phyloP scores from a whole-genome alignment of 2,329 filamentous ascomycete genomes.

The Exserohilum rostratum region DNA sequence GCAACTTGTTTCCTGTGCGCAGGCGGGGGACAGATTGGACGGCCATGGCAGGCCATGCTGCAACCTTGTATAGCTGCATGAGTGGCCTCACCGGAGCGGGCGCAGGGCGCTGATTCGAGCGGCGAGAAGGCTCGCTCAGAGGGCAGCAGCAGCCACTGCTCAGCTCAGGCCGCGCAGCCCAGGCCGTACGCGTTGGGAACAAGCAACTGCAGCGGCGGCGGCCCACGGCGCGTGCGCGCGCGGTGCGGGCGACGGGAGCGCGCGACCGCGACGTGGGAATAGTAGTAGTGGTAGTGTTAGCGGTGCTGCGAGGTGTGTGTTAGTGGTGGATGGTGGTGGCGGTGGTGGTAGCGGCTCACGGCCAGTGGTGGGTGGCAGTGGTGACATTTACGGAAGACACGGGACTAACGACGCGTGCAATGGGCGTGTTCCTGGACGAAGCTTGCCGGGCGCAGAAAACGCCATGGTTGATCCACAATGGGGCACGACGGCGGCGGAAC shows the following conservation, averaged over 20 bases:
- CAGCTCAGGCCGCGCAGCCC: slow-evolving; percentile 17
- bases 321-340: too few relatives aligned
- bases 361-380: too few relatives aligned
- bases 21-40: slow-evolving; percentile 40
- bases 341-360: too few relatives aligned
- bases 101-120: slow-evolving; percentile 37
- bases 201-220: too few relatives aligned
- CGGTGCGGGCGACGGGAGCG: too few relatives aligned
- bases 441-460: slow-evolving; percentile 38
- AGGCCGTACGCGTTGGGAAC: slow-evolving; percentile 2
- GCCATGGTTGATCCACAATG: slow-evolving; percentile 35
- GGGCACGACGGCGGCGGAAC: slow-evolving; percentile 18
- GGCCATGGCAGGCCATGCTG: slow-evolving; percentile 35
- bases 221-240: slow-evolving; percentile 1
- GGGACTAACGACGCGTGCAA: slow-evolving; percentile 35
- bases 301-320: too few relatives aligned
- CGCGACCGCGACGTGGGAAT: too few relatives aligned
- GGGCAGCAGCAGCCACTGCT: slow-evolving; percentile 16
- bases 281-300: too few relatives aligned
- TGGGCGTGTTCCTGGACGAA: slow-evolving; percentile 44
- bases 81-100: slow-evolving; percentile 43
- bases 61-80: slow-evolving; percentile 47
- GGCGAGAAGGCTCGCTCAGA: slow-evolving; percentile 26
- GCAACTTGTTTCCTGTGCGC: slow-evolving; percentile 37
- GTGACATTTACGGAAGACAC: slow-evolving; percentile 25